phyloP scores from a whole-genome alignment of 768 basidiomycete species.

The Cytidiella melzeri region DNA sequence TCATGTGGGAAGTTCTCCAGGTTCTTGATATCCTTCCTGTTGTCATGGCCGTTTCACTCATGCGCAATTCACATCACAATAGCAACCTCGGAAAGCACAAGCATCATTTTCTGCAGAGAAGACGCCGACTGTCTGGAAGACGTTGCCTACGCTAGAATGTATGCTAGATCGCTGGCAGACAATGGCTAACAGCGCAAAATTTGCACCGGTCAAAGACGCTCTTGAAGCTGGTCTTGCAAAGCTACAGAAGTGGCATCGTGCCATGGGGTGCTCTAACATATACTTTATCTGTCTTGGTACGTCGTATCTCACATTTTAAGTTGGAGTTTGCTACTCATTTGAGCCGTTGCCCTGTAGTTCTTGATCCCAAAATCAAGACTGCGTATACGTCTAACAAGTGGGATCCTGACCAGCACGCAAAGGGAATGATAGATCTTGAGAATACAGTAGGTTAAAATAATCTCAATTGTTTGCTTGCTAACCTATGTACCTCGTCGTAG shows the following conservation, averaged over 20 bases:
- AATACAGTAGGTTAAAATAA: neutral
- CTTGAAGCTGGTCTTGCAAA: conserved; percentile 2
- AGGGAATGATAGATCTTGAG: neutral
- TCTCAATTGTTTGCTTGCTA: neutral
- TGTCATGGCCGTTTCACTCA: neutral
- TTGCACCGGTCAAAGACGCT: neutral
- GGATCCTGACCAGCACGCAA: neutral
- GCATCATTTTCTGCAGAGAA: neutral
- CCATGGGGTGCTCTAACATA: neutral
- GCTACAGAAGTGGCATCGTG: neutral
- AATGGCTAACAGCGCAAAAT: neutral
- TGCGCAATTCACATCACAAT: neutral
- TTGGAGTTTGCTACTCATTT: neutral
- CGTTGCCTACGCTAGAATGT: neutral
- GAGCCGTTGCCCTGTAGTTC: neutral
- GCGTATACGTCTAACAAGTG: neutral
- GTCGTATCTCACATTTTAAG: neutral
- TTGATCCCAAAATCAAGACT: neutral
- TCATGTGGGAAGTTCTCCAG: neutral
- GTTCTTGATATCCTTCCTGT: neutral
- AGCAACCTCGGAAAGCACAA: neutral
- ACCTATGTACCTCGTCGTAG: neutral
- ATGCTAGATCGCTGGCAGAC: neutral
- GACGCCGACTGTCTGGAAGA: neutral
- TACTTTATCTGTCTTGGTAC: conserved; percentile 4